Base-by-base conservation (phyloP, 495 filamentous ascomycete genomes). In the Articulospora tetracladia region DNA sequence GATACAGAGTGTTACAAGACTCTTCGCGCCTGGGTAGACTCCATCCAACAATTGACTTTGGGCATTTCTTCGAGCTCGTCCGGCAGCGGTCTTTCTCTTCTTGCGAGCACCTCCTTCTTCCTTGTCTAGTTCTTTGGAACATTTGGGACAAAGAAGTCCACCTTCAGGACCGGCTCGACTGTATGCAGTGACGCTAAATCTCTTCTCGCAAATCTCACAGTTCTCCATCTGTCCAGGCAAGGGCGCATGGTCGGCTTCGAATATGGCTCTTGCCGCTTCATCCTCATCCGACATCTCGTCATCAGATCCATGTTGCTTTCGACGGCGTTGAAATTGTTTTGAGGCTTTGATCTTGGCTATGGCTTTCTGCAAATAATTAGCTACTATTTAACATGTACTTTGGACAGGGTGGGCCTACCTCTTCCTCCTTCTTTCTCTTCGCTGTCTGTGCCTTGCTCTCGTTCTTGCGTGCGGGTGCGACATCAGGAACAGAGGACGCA, bases 181-280 rank as follows among this genome's bases (percentile, higher is more conserved):
- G 69, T 98, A 98, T 0, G 92, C 76, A 0, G 94, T 97, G 26
- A 98, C 94, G 0, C 92, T 97, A 68, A 98, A 98, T 24, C 94
- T 86, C 66, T 91, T 93, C 23, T 83, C 79, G 69, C 94, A 98
- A 7, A 82, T 73, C 48, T 90, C 91, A 65, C 94, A 98, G 64
- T 96, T 93, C 26, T 87, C 90, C 60, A 91, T 82, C 71, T 98
- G 94, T 1, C 91, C 93, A 0, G 94, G 90, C 17, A 86, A 67
- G 39, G 87, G 88, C n/a, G 79, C 79, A 54, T 60, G 28, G 78
- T 66, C 85, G 58, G 85, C 77, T 58, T 87, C 76, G 70, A 87
- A 76, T 48, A 86, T 79, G 26, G 85, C 77, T 23, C 72, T 70
- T 28, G 82, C 76, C 54, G 76, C 60, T n/a, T 79, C 77, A 17